These are phyloP conservation scores for Fusarium sp. DNA, from an alignment of 2,329 filamentous ascomycete species.

Conservation along the genomic window DNA sequence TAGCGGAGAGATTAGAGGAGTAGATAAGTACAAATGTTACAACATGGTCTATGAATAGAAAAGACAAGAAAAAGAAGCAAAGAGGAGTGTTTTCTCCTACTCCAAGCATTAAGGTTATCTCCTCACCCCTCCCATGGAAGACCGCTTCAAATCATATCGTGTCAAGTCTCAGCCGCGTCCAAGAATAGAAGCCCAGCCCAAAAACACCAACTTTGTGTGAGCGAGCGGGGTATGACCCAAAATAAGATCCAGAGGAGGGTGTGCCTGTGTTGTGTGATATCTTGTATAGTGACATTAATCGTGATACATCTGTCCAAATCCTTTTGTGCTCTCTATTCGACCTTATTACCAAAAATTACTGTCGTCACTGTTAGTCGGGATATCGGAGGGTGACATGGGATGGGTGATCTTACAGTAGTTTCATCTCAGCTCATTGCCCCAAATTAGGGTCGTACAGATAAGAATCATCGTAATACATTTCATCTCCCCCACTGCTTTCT, in stretches of 20 bases:
- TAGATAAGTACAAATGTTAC: conserved; percentile 17
- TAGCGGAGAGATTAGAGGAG: conserved; percentile 26
- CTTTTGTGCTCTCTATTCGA: conserved; percentile 12
- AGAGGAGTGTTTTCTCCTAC: not conserved
- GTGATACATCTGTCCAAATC: conserved; percentile 24
- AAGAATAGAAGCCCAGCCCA: conserved; percentile 24
- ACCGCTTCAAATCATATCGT: conserved; percentile 17
- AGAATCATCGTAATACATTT: conserved; percentile 52
- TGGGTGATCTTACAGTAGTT: conserved; percentile 24
- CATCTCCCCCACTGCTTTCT: conserved; percentile 53
- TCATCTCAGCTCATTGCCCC: conserved; percentile 31
- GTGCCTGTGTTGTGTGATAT: conserved; percentile 6
- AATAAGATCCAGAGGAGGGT: conserved; percentile 21
- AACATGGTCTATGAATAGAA: conserved; percentile 41
- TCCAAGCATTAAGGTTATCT: conserved; percentile 8
- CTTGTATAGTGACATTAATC: conserved; percentile 41
- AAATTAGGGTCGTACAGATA: conserved; percentile 49
- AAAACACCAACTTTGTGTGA: conserved; percentile 35
- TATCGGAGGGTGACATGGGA: not conserved
- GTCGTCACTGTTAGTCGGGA: conserved; percentile 1
- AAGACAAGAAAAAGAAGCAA: not conserved
- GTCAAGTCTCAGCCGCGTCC: conserved; percentile 31
- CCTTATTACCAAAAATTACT: conserved; percentile 18
- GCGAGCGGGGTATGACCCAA: conserved; percentile 45
- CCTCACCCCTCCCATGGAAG: not conserved